Evolutionary conservation across 2,329 filamentous ascomycete genomes (phyloP), one percentile per base, ranked within the genome.

Genomic region (Parastagonospora nodorum): DNA sequence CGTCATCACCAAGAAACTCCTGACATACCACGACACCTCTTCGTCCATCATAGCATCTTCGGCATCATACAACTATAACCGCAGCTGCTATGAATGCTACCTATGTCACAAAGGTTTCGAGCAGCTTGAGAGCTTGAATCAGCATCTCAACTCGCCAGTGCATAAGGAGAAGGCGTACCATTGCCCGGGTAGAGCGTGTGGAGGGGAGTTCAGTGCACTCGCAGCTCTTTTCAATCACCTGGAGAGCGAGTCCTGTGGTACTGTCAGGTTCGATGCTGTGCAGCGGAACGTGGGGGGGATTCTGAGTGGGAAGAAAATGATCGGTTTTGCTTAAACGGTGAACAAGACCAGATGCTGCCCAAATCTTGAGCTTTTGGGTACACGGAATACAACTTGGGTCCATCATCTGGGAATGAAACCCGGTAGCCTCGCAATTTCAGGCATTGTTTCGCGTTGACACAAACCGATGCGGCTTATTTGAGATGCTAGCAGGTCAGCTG

Each of bases 61-160:
- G 1, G 82, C 74, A 0, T 36, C 57, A 0, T 53, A 49, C 1
- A 68, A 80, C 0, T 83, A 71, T 64, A 84, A 85, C 45, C 77
- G 77, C 0, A 0, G 24, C 2, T 56, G 11, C 1, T 85, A 74
- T 64, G 76, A 81, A 57, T 86, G 83, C 69, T 81, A 81, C 51
- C 52, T 87, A 4, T 88, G 85, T 60, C 67, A 78, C 16, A 67
- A 69, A 8, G 27, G 60, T 0, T 87, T 84, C 53, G 44, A 24
- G 0, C 49, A 42, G 0, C 45, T 74, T 0, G 10, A 36, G 0
- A 58, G 60, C 0, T 73, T 87, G 2, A 80, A 82, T 41, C 71
- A 77, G 45, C 84, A 88, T 57, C 64, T 87, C 1, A 77, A 75
- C 33, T 87, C 84, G 0, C 73, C 79, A 0, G 68, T 61, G 0